phyloP scores from a whole-genome alignment of 192 early-diverging fungal species.

The Chytriomyces confervae region DNA sequence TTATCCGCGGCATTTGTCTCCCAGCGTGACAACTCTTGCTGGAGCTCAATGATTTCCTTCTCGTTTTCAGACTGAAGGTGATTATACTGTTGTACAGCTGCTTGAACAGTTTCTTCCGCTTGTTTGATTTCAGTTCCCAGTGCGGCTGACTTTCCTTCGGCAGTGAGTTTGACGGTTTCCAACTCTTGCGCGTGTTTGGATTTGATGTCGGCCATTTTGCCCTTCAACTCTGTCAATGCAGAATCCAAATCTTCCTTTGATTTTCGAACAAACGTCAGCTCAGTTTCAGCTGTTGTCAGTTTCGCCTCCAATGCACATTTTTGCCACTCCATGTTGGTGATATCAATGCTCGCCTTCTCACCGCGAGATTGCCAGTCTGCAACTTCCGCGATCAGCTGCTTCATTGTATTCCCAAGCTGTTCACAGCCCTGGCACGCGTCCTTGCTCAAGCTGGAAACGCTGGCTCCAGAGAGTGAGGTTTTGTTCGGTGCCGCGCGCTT shows the following conservation, averaged over 20 bases:
- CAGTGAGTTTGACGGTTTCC: not conserved
- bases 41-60: too few species aligned
- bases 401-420: slow-evolving; percentile 22
- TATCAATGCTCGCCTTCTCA: slow-evolving; percentile 23
- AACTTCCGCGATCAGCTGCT: slow-evolving; percentile 8
- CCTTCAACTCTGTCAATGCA: not conserved
- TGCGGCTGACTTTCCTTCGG: not conserved
- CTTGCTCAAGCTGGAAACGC: not conserved
- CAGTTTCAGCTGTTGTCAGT: slow-evolving; percentile 4
- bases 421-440: slow-evolving; percentile 14
- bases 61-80: not conserved
- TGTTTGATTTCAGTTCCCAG: not conserved
- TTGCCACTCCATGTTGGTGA: slow-evolving; percentile 30
- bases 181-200: slow-evolving; percentile 2
- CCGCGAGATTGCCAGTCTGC: slow-evolving; percentile 20
- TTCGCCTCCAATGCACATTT: slow-evolving; percentile 26
- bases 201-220: slow-evolving; percentile 2
- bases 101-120: slow-evolving; percentile 5
- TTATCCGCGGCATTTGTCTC: not conserved
- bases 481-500: not conserved
- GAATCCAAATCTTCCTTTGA: not conserved
- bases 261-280: not conserved
- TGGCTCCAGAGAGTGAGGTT: not conserved
- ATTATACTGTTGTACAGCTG: not conserved
- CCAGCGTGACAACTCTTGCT: not conserved